Conservation (phyloP, 2,329 filamentous ascomycete species). For the Fusarium goolgardi region DNA sequence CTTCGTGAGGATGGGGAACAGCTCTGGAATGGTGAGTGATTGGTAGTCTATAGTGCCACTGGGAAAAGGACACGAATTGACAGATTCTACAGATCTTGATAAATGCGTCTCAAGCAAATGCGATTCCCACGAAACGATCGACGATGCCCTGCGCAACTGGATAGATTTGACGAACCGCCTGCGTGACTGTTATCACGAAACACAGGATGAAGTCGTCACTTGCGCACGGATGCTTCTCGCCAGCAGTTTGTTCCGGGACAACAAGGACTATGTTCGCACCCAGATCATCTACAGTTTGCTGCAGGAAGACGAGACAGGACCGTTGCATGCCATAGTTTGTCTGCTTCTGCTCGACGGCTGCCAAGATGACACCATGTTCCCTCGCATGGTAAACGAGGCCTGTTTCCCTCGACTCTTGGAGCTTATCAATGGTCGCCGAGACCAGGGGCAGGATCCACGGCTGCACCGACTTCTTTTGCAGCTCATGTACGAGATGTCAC, state of each 20-base stretch:
- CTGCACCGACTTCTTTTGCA: constrained; percentile 87
- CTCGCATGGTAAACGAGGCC: constrained; percentile 86
- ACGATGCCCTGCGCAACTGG: constrained; percentile 87
- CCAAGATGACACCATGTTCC: constrained; percentile 79
- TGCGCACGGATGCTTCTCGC: constrained; percentile 84
- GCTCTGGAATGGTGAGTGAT: constrained; percentile 82
- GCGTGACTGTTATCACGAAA: constrained; percentile 78
- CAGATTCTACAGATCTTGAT: constrained; percentile 58
- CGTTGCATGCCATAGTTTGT: constrained; percentile 84
- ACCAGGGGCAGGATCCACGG: constrained; percentile 73
- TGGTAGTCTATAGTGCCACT: neutral
- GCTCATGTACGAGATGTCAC: constrained; percentile 94
- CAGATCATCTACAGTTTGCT: constrained; percentile 94
- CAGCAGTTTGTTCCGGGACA: constrained; percentile 77
- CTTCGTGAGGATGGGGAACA: constrained; percentile 82
- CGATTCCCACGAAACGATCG: constrained; percentile 71
- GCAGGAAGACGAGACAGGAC: constrained; percentile 84
- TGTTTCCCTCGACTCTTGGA: constrained; percentile 87
- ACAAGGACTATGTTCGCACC: constrained; percentile 87
- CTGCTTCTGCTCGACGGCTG: constrained; percentile 90
- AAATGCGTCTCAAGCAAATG: constrained; percentile 60
- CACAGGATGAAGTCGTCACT: constrained; percentile 81
- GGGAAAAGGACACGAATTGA: constrained; percentile 12
- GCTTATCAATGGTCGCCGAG: constrained; percentile 74
- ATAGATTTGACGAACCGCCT: constrained; percentile 80